Evolutionary conservation across 2,329 filamentous ascomycete genomes (phyloP).

Genomic region (Blastomyces gilchristii): DNA sequence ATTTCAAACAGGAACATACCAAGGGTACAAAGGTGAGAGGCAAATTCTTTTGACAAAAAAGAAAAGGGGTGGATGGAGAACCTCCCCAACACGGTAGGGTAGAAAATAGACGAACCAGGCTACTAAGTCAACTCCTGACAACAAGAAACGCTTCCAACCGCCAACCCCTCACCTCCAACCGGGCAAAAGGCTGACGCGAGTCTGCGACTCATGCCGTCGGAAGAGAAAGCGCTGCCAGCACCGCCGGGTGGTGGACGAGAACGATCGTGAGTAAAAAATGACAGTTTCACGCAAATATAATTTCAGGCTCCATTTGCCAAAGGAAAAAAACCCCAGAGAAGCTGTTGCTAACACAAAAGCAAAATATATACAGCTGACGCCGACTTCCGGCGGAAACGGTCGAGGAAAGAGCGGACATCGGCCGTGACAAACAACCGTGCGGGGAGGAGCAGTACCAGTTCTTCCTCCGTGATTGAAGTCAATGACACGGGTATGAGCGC

Average conservation of each 20-base stretch:
- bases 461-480: conserved; percentile 7
- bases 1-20: conserved; percentile 7
- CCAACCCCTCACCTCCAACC: conserved; percentile 14
- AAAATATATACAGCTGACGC: conserved; percentile 8
- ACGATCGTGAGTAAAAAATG: conserved; percentile 15
- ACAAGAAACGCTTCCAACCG: conserved; percentile 18
- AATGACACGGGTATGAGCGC: neutral
- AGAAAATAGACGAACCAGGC: neutral
- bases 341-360: neutral
- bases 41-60: neutral
- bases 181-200: conserved; percentile 17
- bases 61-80: neutral
- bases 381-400: conserved; percentile 8
- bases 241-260: conserved; percentile 17
- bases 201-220: conserved; percentile 17
- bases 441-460: neutral
- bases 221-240: conserved; percentile 19
- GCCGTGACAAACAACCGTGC: conserved; percentile 1
- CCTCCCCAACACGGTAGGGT: neutral
- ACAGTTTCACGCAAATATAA: neutral
- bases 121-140: neutral
- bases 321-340: too few species aligned
- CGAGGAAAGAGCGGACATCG: neutral
- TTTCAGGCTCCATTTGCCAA: neutral
- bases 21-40: conserved; percentile 9